Base-by-base conservation (phyloP, 345 rosid genomes). In the Acer saccharum region DNA sequence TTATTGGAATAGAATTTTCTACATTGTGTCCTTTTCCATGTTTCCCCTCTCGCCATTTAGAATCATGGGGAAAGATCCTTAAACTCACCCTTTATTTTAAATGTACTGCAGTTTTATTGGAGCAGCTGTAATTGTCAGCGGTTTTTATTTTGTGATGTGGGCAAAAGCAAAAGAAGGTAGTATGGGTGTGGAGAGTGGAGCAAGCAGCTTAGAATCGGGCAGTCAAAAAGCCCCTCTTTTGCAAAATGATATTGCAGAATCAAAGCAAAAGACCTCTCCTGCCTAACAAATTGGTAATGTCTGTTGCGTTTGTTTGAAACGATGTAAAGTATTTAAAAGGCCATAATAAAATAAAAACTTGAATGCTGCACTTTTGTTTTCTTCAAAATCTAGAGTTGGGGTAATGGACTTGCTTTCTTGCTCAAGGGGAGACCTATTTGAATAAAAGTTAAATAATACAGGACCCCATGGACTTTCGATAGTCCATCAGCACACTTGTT, bases 71-170 rank as follows among this genome's bases (percentile, higher is more conserved):
- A 77, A 20, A 6, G 0, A 60, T 43, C n/a, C 8, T 58, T 60
- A 23, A 12, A 64, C 3, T 78, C 16, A 68, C 70, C 25, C 16
- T 78, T 23, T 54, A 10, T 46, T 57, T 57, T 2, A 60, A 66
- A 65, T 46, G 14, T 57, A 35, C 0, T 76, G 82, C 86, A 89
- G 92, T 48, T 78, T 89, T 81, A 62, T 89, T 65, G 91, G 94
- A 77, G 83, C 90, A 48, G 66, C 68, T 55, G 81, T 81, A 74
- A 90, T 90, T 76, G 83, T 77, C 43, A 9, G 75, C 52, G 92
- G 88, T 65, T 87, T 90, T 82, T 90, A 90, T 80, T 81, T 78
- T 6, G 88, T 88, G 77, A 79, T 87, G 76, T 86, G 94, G 94
- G 92, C 87, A 52, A 87, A 86, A 77, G 84, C 87, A 69, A 81